Evolutionary conservation across 768 basidiomycete species (phyloP).

Genomic region (Boletus rex-veris): DNA sequence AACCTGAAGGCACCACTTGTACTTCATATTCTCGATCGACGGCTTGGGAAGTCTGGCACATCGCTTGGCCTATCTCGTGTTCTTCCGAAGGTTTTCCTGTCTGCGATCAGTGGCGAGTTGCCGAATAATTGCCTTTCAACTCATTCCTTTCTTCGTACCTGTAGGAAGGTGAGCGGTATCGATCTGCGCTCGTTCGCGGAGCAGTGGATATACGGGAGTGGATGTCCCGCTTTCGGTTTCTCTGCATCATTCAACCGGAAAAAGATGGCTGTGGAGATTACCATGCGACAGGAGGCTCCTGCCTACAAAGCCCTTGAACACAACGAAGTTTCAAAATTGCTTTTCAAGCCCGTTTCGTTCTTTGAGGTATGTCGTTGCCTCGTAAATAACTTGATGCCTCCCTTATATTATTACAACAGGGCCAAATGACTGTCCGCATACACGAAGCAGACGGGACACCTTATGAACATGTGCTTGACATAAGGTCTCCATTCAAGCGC

Average conservation of each 20-base stretch:
- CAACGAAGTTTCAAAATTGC: slow-evolving; percentile 61
- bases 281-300: slow-evolving; percentile 84
- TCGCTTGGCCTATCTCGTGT: slow-evolving; percentile 92
- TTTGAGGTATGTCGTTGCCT: slow-evolving; percentile 65
- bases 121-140: slow-evolving; percentile 84
- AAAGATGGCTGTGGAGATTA: slow-evolving; percentile 97
- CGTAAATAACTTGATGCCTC: neutral
- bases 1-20: slow-evolving; percentile 96
- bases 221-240: slow-evolving; percentile 89
- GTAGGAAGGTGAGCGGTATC: slow-evolving; percentile 89
- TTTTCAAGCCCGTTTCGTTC: slow-evolving; percentile 79
- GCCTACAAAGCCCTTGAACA: slow-evolving; percentile 66
- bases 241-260: slow-evolving; percentile 93
- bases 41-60: slow-evolving; percentile 92
- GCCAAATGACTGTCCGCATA: slow-evolving; percentile 97
- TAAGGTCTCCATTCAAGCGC: slow-evolving; percentile 82
- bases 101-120: slow-evolving; percentile 89
- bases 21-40: slow-evolving; percentile 90
- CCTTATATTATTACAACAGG: slow-evolving; percentile 42
- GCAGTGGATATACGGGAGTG: slow-evolving; percentile 98
- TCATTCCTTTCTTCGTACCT: slow-evolving; percentile 84
- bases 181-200: slow-evolving; percentile 92
- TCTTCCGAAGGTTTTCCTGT: slow-evolving; percentile 90
- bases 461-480: slow-evolving; percentile 96
- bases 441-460: slow-evolving; percentile 99